Conservation (phyloP, 208 protist species). For the Strigomonas oncopelti region DNA sequence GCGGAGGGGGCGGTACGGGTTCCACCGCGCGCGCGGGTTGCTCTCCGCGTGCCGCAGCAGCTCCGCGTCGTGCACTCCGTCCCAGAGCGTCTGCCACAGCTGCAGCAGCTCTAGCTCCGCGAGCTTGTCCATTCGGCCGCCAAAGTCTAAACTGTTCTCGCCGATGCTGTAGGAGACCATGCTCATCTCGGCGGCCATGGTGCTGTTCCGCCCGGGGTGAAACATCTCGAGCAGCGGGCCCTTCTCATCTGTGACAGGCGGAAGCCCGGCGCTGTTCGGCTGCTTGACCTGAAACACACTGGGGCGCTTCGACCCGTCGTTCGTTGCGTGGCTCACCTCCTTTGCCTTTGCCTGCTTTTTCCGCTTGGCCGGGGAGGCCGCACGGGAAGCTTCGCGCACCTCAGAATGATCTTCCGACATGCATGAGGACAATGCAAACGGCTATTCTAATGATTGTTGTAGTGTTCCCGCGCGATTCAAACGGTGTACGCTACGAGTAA, state of each 20-base stretch:
- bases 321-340: background rate
- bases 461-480: no score
- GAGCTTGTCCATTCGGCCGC: constrained; percentile 30
- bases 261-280: background rate
- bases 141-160: constrained; percentile 36
- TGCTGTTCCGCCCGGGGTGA: background rate
- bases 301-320: background rate
- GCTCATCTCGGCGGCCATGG: background rate
- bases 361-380: background rate
- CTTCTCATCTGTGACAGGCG: background rate
- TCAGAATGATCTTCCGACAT: background rate
- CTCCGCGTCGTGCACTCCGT: constrained; percentile 37
- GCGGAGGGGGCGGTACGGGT: constrained; percentile 73
- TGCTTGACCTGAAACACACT: background rate
- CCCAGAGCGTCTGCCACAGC: constrained; percentile 41
- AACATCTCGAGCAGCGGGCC: background rate
- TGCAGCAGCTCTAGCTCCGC: constrained; percentile 42
- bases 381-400: background rate
- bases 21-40: constrained; percentile 52
- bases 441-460: no score
- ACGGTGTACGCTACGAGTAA: no score
- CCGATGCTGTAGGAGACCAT: constrained; percentile 1
- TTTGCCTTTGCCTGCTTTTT: background rate
- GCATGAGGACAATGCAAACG: background rate
- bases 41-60: constrained; percentile 32